Evolutionary conservation across 345 rosid species (phyloP).

Genomic region (Kernera saxatilis): DNA sequence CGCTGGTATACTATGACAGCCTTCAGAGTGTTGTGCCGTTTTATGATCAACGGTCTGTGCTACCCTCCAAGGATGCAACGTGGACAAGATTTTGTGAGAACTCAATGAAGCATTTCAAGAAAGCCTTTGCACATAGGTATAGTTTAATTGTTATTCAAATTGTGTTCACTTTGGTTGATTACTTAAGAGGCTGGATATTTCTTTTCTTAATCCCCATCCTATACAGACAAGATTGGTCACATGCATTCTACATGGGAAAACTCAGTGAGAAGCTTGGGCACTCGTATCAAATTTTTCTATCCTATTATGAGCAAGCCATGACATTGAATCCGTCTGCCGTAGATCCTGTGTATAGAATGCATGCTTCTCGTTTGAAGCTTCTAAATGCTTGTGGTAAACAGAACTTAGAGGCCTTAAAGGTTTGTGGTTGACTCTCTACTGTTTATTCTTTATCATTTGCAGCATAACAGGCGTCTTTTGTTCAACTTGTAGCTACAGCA

Average conservation of each 20-base stretch:
- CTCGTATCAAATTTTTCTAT: conserved; percentile 53
- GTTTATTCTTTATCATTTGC: background rate
- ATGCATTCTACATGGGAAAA: conserved; percentile 96
- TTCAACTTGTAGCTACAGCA: background rate
- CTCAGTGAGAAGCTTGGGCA: conserved; percentile 87
- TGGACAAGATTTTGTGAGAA: conserved; percentile 78
- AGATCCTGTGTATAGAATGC: conserved; percentile 95
- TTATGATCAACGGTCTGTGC: conserved; percentile 76
- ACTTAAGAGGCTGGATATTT: background rate
- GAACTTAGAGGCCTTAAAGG: conserved; percentile 73
- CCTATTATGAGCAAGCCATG: conserved; percentile 77
- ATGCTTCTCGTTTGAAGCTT: conserved; percentile 88
- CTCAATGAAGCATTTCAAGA: conserved; percentile 82
- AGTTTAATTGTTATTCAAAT: conserved; percentile 4
- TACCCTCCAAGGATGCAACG: conserved; percentile 72
- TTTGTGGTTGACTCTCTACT: conserved; percentile 30
- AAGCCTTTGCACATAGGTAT: conserved; percentile 81
- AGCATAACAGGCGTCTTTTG: background rate
- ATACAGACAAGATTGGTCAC: conserved; percentile 91
- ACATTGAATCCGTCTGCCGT: conserved; percentile 76
- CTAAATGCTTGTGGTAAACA: conserved; percentile 61
- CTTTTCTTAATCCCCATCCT: background rate
- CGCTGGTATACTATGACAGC: conserved; percentile 95
- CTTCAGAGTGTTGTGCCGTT: conserved; percentile 95
- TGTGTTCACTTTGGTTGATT: conserved; percentile 9